Base-by-base conservation (phyloP, 1,139 yeast species). In the Lodderomyces jiufengensis region DNA sequence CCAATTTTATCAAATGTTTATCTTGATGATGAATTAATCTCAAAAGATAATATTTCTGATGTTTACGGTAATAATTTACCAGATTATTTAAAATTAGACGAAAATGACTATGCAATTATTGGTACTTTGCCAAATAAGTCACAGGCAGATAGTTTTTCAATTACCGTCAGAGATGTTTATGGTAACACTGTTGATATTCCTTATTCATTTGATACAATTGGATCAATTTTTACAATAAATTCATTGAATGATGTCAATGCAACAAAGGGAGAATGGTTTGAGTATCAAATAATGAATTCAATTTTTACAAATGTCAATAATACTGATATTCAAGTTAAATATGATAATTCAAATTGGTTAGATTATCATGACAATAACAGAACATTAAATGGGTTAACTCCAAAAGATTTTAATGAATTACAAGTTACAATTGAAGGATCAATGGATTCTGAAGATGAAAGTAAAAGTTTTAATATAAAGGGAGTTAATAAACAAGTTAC, bases 331-430 rank as follows among this genome's bases (percentile, higher is more conserved):
- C 50, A 65, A 15, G 74, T 76, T 3, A 50, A 66, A 18, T 69
- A 61, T 46, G 61, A 64, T 35, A 25, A 36, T 22, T 67, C 76
- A 1, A 62, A 65, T 39, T 90, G 97, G 97, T 63, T 90, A 39
- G 52, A 63, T 3, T 87, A 73, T 57, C 73, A 78, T 50, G 49
- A 65, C 20, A 52, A 66, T 11, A 87, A 86, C 53, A 61, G 70
- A 52, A 82, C 95, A 2, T 70, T 90, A 42, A 63, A 63, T 29
- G 97, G 97, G 20, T 44, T 49, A 32, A 81, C 79, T 2, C 95
- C 97, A 1, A 49, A 61, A 5, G 59, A 73, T 47, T 81, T 88
- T 46, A 65, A 70, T 15, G 48, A 55, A 6, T 54, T 80, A 13
- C 39, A 55, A 0, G 76, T 87, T 26, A 62, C 68, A 2, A 62